Conservation (phyloP, 306 rosid species). For the Sesbania bispinosa region DNA sequence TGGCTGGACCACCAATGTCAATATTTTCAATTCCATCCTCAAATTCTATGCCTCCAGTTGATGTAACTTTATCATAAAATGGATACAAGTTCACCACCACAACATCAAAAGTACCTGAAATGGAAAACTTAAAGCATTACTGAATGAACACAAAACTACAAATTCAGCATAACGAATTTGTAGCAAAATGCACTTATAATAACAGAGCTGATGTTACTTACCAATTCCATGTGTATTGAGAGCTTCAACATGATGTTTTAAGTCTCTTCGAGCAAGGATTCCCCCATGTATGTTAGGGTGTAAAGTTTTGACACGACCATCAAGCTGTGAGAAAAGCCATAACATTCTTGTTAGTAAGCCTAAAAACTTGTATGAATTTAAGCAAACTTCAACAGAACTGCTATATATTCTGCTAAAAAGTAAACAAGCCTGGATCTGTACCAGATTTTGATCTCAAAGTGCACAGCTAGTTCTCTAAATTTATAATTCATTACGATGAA, state of each 20-base stretch:
- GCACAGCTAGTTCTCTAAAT: not conserved
- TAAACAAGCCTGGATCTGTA: not conserved
- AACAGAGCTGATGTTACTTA: slow-evolving; percentile 27
- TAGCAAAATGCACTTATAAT: not conserved
- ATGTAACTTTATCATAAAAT: slow-evolving; percentile 80
- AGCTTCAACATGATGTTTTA: slow-evolving; percentile 83
- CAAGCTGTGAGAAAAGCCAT: slow-evolving; percentile 57
- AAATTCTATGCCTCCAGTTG: slow-evolving; percentile 62
- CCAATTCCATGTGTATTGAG: slow-evolving; percentile 82
- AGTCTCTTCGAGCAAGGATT: slow-evolving; percentile 93
- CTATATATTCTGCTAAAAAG: not conserved
- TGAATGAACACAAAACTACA: not conserved
- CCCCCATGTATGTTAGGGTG: slow-evolving; percentile 93
- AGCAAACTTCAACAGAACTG: not conserved
- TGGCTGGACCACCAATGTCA: slow-evolving; percentile 96
- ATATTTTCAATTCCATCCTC: slow-evolving; percentile 96
- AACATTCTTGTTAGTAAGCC: slow-evolving; percentile 11
- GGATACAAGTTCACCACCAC: slow-evolving; percentile 96
- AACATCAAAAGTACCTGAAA: slow-evolving; percentile 82
- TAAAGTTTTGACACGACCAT: slow-evolving; percentile 94
- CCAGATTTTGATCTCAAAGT: not conserved
- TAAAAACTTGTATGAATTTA: not conserved
- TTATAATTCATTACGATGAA: not conserved
- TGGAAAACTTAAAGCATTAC: not conserved
- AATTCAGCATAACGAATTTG: not conserved